Evolutionary conservation across 2,329 filamentous ascomycete species (phyloP), one percentile per base, ranked within the genome.

Genomic region (Drechslera avenae): DNA sequence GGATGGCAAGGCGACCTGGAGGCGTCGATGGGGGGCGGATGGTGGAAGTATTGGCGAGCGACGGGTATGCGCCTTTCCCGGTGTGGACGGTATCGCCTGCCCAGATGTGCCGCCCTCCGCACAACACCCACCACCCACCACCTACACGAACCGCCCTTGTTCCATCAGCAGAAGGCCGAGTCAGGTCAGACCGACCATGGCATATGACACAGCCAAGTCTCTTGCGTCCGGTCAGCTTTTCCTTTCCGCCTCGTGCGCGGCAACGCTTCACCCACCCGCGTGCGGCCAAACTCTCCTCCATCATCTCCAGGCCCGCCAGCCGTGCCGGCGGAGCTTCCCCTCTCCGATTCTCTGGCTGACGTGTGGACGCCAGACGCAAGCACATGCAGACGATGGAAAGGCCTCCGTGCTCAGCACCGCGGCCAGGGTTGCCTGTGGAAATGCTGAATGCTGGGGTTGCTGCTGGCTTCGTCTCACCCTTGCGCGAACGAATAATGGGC

Each of bases 401-500:
- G 21, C 39, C 16, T 23, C 14, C 34, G 5, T 30, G 18, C 40
- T n/a, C n/a, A n/a, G n/a, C n/a, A n/a, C n/a, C n/a, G n/a, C 23
- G 12, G 17, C 34, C 18, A 39, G 37, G 36, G 28, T 46, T 26
- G 34, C 16, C 18, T 36, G 39, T 19, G 33, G 19, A n/a, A 30
- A 17, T 39, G 35, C 37, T 40, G 17, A 30, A 17, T 39, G 35
- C 37, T 40, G 9, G n/a, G 39, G 26, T 18, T 36, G 26, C 10
- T 28, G 7, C 10, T 8, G 9, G n/a, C n/a, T n/a, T 42, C n/a
- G 36, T n/a, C 30, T 19, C 28, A 19, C 35, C 14, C 13, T 12
- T 39, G n/a, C 2, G 32, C 41, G 26, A 47, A 42, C 39, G 37
- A 54, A 54, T 52, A 39, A 39, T 31, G 46, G 55, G 59, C 49